These are phyloP conservation scores for Melanogaster broomeanus DNA, from an alignment of 768 basidiomycete species.

Conservation along the genomic window DNA sequence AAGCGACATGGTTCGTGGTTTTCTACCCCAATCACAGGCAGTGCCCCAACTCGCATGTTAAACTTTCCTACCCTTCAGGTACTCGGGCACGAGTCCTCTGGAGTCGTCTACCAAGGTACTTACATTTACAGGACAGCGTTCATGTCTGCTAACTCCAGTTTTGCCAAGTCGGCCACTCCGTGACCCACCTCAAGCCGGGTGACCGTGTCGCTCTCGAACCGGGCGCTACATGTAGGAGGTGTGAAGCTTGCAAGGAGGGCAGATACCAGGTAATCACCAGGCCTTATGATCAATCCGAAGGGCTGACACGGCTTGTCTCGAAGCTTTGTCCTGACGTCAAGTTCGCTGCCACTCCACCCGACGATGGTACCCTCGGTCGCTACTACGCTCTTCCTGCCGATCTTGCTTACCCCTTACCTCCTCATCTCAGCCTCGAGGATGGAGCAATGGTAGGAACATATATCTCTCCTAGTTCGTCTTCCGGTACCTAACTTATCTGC, in stretches of 20 bases:
- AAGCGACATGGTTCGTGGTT: constrained; percentile 62
- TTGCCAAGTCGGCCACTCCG: constrained; percentile 66
- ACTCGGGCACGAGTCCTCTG: constrained; percentile 92
- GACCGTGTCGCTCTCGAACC: constrained; percentile 93
- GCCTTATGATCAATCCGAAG: background rate
- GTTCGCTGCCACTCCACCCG: constrained; percentile 93
- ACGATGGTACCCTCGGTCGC: constrained; percentile 85
- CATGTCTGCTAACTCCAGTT: background rate
- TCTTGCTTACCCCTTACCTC: constrained; percentile 80
- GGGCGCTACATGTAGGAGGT: constrained; percentile 81
- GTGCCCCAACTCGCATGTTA: background rate
- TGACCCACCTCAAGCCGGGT: constrained; percentile 76
- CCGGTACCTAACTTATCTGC: constrained; percentile 1
- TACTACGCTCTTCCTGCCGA: constrained; percentile 89
- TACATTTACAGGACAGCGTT: background rate
- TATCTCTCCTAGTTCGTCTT: background rate
- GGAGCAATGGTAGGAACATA: constrained; percentile 81
- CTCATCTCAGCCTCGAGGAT: constrained; percentile 86
- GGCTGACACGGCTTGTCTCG: background rate
- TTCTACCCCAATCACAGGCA: constrained; percentile 1
- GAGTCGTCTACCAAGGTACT: constrained; percentile 70
- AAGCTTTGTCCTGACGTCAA: constrained; percentile 85
- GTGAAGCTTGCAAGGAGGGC: constrained; percentile 83
- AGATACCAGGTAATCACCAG: constrained; percentile 66
- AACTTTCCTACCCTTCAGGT: constrained; percentile 49